phyloP scores from a whole-genome alignment of 2,329 filamentous ascomycete species.

The Aspergillus ustus region DNA sequence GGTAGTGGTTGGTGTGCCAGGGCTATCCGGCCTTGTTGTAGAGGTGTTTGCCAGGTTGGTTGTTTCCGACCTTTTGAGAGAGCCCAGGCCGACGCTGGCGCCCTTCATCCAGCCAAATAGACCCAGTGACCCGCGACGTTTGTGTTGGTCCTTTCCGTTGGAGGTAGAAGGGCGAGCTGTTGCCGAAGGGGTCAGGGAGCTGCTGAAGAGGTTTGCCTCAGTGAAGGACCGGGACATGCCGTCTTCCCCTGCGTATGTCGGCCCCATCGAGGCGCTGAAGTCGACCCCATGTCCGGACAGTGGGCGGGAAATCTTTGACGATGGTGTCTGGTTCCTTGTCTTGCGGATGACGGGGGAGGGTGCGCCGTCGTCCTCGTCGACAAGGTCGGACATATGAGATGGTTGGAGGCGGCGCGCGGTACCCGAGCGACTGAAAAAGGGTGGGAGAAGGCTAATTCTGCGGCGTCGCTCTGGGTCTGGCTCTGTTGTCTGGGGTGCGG shows the following conservation, averaged over 20 bases:
- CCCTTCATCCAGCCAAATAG: conserved; percentile 49
- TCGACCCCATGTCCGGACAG: conserved; percentile 21
- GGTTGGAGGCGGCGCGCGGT: conserved; percentile 31
- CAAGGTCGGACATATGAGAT: conserved; percentile 31
- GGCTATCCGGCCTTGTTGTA: not conserved
- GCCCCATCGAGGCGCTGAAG: conserved; percentile 23
- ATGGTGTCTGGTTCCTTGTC: conserved; percentile 25
- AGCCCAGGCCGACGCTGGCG: conserved; percentile 29
- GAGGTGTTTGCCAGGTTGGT: not conserved
- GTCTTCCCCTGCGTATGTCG: conserved; percentile 17
- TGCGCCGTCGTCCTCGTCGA: conserved; percentile 36
- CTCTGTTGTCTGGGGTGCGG: conserved; percentile 13
- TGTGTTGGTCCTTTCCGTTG: conserved; percentile 36
- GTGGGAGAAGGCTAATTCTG: conserved; percentile 41
- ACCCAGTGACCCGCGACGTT: conserved; percentile 43
- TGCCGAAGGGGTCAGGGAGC: conserved; percentile 17
- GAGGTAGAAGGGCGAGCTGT: conserved; percentile 31
- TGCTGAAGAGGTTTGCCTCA: conserved; percentile 28
- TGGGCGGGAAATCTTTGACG: conserved; percentile 18
- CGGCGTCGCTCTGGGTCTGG: conserved; percentile 33
- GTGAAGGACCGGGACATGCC: conserved; percentile 35
- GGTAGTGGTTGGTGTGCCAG: not conserved
- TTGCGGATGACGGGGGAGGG: conserved; percentile 42
- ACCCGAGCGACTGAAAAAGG: conserved; percentile 40
- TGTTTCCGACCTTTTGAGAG: conserved; percentile 27